Evolutionary conservation across 2,329 filamentous ascomycete genomes (phyloP).

Genomic region (Botrytis hyacinthi): DNA sequence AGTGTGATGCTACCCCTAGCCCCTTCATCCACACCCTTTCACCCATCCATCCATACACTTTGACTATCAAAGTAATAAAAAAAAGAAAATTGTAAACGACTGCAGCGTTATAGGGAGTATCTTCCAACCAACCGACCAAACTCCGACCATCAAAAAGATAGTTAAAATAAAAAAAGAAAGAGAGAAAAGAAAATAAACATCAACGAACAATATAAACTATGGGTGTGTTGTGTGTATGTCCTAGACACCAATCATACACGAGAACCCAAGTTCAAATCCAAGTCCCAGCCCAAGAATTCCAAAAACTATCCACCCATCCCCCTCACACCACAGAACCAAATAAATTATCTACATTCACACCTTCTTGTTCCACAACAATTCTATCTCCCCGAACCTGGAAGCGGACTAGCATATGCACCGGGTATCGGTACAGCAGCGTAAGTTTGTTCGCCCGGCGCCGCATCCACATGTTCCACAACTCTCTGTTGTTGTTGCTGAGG

Average conservation of each 20-base stretch:
- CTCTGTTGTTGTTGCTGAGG: constrained; percentile 30
- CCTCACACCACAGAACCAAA: neutral
- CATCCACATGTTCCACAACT: constrained; percentile 62
- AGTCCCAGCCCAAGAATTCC: neutral
- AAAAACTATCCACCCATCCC: neutral
- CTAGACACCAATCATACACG: neutral
- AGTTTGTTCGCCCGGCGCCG: constrained; percentile 75
- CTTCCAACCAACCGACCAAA: neutral
- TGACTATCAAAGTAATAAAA: neutral
- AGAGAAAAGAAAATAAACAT: neutral
- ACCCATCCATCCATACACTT: neutral
- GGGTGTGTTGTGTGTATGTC: neutral
- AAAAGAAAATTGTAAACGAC: neutral
- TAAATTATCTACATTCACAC: constrained; percentile 5
- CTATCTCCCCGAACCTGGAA: constrained; percentile 38
- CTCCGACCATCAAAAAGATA: neutral
- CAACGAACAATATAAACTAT: neutral
- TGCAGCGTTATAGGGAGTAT: neutral
- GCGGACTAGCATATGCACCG: constrained; percentile 68
- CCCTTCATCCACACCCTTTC: neutral
- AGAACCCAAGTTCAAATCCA: neutral
- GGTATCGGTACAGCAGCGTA: constrained; percentile 89
- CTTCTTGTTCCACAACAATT: neutral
- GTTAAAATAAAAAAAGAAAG: neutral
- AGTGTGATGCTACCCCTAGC: neutral